These are phyloP conservation scores for Nevesoporus exiguus DNA, from an alignment of 768 basidiomycete genomes.

Conservation along the genomic window DNA sequence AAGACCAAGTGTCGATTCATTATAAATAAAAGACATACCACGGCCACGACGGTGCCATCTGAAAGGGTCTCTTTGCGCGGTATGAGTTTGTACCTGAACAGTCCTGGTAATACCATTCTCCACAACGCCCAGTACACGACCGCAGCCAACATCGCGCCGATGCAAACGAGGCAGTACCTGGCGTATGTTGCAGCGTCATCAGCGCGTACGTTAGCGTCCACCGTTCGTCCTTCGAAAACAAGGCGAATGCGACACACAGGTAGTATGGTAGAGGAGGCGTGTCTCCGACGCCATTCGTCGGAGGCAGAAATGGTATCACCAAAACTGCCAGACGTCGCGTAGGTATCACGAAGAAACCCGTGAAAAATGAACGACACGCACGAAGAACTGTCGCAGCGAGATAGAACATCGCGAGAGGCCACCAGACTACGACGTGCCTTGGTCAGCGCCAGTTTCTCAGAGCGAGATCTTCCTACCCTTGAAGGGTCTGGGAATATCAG, in stretches of 20 bases:
- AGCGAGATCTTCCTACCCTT: conserved; percentile 34
- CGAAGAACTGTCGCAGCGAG: conserved; percentile 48
- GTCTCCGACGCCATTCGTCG: conserved; percentile 52
- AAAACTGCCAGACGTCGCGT: conserved; percentile 37
- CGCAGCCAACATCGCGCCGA: conserved; percentile 43
- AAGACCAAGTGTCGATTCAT: too few relatives aligned
- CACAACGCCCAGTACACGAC: conserved; percentile 54
- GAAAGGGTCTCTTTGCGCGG: conserved; percentile 45
- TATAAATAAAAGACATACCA: too few relatives aligned
- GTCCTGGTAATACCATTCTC: conserved; percentile 46
- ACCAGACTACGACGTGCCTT: conserved; percentile 44
- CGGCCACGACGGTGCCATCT: conserved; percentile 53
- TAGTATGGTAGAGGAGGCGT: conserved; percentile 61
- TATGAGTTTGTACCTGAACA: conserved; percentile 47
- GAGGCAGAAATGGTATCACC: conserved; percentile 52
- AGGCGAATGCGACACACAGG: conserved; percentile 31
- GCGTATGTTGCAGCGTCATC: neutral
- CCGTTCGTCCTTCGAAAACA: conserved; percentile 16
- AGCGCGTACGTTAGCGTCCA: neutral
- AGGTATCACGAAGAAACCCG: conserved; percentile 6
- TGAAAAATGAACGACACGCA: conserved; percentile 28
- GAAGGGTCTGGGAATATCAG: conserved; percentile 48
- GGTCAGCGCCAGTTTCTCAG: conserved; percentile 6
- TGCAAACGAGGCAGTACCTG: conserved; percentile 53
- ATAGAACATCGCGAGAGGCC: conserved; percentile 53